Conservation (phyloP, 1,284 basidiomycete species). For the Irpex rosettiformis region DNA sequence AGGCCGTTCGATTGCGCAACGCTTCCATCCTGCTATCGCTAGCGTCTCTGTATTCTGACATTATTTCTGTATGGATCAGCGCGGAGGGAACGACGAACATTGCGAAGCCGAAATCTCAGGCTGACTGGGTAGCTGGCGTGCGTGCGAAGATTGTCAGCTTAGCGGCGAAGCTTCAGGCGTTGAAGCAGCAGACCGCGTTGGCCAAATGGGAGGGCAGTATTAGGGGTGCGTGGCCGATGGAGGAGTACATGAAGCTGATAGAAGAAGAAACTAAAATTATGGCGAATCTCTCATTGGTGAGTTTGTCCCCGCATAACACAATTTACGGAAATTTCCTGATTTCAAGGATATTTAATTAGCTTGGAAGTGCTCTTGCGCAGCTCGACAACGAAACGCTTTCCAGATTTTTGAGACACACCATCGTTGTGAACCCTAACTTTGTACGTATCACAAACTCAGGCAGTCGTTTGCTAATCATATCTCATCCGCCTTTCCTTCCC, state of each 20-base stretch:
- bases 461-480: background rate
- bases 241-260: slow-evolving; percentile 42
- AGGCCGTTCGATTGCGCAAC: slow-evolving; percentile 44
- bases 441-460: slow-evolving; percentile 25
- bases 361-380: slow-evolving; percentile 38
- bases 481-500: background rate
- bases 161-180: slow-evolving; percentile 34
- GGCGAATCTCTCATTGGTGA: slow-evolving; percentile 37
- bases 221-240: slow-evolving; percentile 46
- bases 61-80: slow-evolving; percentile 44
- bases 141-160: slow-evolving; percentile 31
- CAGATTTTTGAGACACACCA: slow-evolving; percentile 38
- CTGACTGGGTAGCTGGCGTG: slow-evolving; percentile 27
- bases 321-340: background rate
- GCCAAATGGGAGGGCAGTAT: slow-evolving; percentile 48
- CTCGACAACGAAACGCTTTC: slow-evolving; percentile 36
- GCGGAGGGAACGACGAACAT: slow-evolving; percentile 16
- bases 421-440: slow-evolving; percentile 46
- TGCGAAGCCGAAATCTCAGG: slow-evolving; percentile 10
- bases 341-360: slow-evolving; percentile 23
- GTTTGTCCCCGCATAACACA: slow-evolving; percentile 7
- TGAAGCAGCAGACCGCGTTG: slow-evolving; percentile 34
- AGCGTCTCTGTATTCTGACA: slow-evolving; percentile 37
- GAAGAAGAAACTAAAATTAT: slow-evolving; percentile 42
- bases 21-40: slow-evolving; percentile 38